Percentiles rank a stretch among this genome's conserved stretches.
Evolutionary conservation across 495 filamentous ascomycete genomes (phyloP).

Genomic region (Podospora bellae-mahoneyi): DNA sequence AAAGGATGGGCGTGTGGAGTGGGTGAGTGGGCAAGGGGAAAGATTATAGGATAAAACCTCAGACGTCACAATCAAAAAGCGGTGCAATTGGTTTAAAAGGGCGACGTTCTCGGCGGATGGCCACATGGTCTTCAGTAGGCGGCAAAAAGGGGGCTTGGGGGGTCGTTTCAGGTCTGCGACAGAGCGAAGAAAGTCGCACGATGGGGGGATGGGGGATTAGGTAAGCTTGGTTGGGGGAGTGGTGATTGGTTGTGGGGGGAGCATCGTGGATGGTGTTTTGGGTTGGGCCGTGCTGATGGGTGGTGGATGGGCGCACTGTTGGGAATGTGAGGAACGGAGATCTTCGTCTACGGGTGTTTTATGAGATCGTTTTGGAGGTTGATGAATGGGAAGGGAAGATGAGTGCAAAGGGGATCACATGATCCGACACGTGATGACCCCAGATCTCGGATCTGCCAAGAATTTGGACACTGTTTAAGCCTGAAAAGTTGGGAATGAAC

Average conservation of each 20-base stretch:
- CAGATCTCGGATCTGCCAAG: neutral
- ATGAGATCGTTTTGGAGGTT: neutral
- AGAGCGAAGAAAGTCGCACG: constrained; percentile 31
- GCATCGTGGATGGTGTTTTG: neutral
- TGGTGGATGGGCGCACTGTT: neutral
- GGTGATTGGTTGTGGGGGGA: constrained; percentile 20
- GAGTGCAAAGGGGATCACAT: neutral
- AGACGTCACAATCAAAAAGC: constrained; percentile 26
- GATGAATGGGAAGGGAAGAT: neutral
- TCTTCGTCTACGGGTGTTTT: neutral
- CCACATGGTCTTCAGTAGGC: constrained; percentile 8
- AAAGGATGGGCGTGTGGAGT: neutral
- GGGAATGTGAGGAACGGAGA: neutral
- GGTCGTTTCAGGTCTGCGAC: constrained; percentile 42
- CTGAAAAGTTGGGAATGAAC: constrained; percentile 15
- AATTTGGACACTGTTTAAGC: neutral
- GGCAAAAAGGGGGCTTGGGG: constrained; percentile 15
- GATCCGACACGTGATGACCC: neutral
- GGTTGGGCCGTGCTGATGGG: neutral
- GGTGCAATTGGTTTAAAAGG: constrained; percentile 1
- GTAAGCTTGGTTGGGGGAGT: constrained; percentile 12
- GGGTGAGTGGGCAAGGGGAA: neutral
- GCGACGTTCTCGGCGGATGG: constrained; percentile 10
- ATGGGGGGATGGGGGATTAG: constrained; percentile 18
- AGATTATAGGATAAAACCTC: constrained; percentile 3